Evolutionary conservation across 495 filamentous ascomycete genomes (phyloP), one percentile per base, ranked within the genome.

Genomic region (Aspergillus bertholletiae): DNA sequence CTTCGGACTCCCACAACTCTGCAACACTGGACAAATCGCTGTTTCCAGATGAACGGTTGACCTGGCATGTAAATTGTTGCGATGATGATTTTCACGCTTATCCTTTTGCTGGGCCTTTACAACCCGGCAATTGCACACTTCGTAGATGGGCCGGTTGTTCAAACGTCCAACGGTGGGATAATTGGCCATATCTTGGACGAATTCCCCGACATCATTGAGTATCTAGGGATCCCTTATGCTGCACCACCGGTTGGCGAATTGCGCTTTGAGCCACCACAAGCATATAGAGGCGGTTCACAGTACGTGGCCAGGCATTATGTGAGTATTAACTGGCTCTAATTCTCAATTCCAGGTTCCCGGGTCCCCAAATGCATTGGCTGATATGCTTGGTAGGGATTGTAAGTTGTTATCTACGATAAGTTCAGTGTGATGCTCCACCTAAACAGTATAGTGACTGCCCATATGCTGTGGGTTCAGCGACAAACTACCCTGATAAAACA

Each of bases 221-320:
- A 34, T 12, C 9, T 34, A 40, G 66, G 61, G 9, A 66, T 74
- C 28, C 70, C 68, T 9, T 74, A 63, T 54, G 70, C 62, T 17
- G 64, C 60, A 35, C 63, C 63, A 20, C 60, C 63, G 0, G 55
- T 61, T 32, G 54, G 60, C 35, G 41, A 54, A 2, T 51, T 66
- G 11, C 63, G 63, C 26, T 66, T 66, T 48, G 60, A 60, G 26
- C 51, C 54, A 40, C 60, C 63, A 39, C 48, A 51, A 55, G 4
- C 51, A 9, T 54, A 54, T 39, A 26, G 13, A 34, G 30, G 30
- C 6, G 7, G 13, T 5, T 3, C 30, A 5, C 7, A 34, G 9
- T 34, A 34, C 13, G 12, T 34, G 7, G 30, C 30, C 30, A 34
- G 12, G 7, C 30, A 13, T 12, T 12, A 34, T 34, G 30, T 13